Conservation (phyloP, 345 rosid genomes). For the Kernera saxatilis region DNA sequence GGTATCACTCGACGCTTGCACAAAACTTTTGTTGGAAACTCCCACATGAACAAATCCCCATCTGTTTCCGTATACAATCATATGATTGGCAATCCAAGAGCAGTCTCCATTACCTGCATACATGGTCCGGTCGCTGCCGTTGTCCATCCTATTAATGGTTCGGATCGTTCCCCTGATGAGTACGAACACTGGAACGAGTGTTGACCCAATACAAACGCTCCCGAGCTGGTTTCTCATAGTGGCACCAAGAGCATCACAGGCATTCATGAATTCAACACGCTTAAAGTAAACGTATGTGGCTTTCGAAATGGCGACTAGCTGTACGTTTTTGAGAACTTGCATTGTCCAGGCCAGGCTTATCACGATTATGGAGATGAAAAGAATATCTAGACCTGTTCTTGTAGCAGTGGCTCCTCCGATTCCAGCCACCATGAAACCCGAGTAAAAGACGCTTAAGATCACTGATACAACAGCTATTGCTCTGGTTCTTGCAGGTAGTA, state of each 20-base stretch:
- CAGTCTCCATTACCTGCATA: constrained; percentile 52
- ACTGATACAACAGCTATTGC: constrained; percentile 28
- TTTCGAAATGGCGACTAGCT: constrained; percentile 49
- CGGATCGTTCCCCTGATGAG: constrained; percentile 45
- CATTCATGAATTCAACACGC: constrained; percentile 30
- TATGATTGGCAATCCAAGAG: constrained; percentile 35
- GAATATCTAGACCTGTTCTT: constrained; percentile 36
- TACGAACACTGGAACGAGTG: constrained; percentile 44
- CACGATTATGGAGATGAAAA: constrained; percentile 48
- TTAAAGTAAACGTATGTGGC: constrained; percentile 39
- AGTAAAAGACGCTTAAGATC: constrained; percentile 34
- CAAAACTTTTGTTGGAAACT: constrained; percentile 49
- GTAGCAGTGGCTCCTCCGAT: constrained; percentile 72
- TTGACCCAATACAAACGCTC: constrained; percentile 61
- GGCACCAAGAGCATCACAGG: constrained; percentile 38
- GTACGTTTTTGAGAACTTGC: constrained; percentile 64
- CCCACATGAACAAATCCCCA: constrained; percentile 81
- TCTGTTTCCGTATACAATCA: constrained; percentile 48
- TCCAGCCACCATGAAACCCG: constrained; percentile 55
- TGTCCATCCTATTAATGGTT: constrained; percentile 17
- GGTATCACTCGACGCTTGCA: constrained; percentile 55
- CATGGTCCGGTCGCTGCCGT: constrained; percentile 43
- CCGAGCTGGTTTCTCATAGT: constrained; percentile 42
- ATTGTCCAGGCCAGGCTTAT: constrained; percentile 61
- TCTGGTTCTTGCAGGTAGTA: constrained; percentile 38